Conservation (phyloP, 176 grass and related monocot species). For the Urochloa ruziziensis region DNA sequence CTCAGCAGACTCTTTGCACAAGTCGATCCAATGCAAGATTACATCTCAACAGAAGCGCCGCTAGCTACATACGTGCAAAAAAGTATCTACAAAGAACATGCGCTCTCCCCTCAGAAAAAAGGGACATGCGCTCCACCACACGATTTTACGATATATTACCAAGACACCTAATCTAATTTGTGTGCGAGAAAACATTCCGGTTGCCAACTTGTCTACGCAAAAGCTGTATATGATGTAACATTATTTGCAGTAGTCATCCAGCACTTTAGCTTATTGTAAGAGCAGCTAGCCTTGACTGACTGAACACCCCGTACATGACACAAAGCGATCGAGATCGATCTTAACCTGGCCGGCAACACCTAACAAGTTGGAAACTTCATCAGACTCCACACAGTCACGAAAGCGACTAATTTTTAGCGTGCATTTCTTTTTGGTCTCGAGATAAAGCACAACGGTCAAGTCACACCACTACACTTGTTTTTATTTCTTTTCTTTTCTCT, state of each 20-base stretch:
- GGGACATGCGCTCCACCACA: not conserved
- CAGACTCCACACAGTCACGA: not conserved
- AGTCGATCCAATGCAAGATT: too few relatives aligned
- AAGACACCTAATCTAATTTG: not conserved
- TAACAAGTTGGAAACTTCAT: not conserved
- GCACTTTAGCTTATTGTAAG: not conserved
- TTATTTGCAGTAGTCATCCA: not conserved
- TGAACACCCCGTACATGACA: not conserved
- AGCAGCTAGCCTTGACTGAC: not conserved
- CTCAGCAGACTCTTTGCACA: too few relatives aligned
- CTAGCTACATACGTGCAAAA: not conserved
- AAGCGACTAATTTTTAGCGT: not conserved
- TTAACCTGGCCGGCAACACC: not conserved
- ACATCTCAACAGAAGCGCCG: too few relatives aligned
- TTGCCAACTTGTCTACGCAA: not conserved
- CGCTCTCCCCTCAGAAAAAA: too few relatives aligned
- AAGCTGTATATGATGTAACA: not conserved
- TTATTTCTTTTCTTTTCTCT: not conserved
- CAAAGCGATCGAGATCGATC: not conserved
- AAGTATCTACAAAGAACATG: not conserved
- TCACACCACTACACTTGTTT: not conserved
- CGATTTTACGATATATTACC: too few relatives aligned
- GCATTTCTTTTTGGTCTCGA: not conserved
- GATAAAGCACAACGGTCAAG: not conserved
- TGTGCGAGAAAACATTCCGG: not conserved